phyloP scores from a whole-genome alignment of 176 grass and related monocot genomes.

The Avena insularis region DNA sequence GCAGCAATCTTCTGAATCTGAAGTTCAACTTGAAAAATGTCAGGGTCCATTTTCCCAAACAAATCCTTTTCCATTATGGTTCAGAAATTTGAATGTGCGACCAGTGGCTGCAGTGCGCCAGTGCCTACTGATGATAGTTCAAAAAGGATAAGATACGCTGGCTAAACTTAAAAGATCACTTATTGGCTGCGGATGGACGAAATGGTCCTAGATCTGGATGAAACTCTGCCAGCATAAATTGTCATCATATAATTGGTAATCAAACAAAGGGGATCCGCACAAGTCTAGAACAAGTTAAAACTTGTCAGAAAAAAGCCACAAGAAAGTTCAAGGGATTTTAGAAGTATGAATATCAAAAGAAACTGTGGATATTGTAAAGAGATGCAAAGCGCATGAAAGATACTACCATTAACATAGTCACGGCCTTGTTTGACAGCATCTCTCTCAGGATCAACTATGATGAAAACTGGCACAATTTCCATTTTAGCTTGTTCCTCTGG shows the following conservation, averaged over 20 bases:
- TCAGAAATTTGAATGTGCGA: slow-evolving; percentile 74
- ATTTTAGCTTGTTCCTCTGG: slow-evolving; percentile 63
- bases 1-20: slow-evolving; percentile 69
- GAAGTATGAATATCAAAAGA: too few relatives aligned
- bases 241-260: too few relatives aligned
- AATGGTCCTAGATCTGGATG: too few relatives aligned
- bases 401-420: slow-evolving; percentile 68
- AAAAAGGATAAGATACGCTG: too few relatives aligned
- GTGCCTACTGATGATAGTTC: slow-evolving; percentile 26
- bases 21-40: slow-evolving; percentile 78
- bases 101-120: slow-evolving; percentile 70
- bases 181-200: not conserved
- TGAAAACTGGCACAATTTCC: slow-evolving; percentile 77
- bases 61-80: slow-evolving; percentile 78
- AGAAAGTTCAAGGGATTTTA: too few relatives aligned
- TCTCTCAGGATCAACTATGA: slow-evolving; percentile 73
- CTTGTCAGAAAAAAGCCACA: too few relatives aligned
- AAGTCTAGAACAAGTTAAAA: too few relatives aligned
- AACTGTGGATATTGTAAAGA: too few relatives aligned
- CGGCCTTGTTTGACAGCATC: slow-evolving; percentile 73
- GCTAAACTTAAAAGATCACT: not conserved
- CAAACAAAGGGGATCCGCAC: too few relatives aligned
- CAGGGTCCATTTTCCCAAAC: slow-evolving; percentile 58
- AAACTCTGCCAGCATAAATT: too few relatives aligned
- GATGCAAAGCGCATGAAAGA: not conserved